Conservation (phyloP, 2,329 filamentous ascomycete species). For the Cyphellophora attinorum region DNA sequence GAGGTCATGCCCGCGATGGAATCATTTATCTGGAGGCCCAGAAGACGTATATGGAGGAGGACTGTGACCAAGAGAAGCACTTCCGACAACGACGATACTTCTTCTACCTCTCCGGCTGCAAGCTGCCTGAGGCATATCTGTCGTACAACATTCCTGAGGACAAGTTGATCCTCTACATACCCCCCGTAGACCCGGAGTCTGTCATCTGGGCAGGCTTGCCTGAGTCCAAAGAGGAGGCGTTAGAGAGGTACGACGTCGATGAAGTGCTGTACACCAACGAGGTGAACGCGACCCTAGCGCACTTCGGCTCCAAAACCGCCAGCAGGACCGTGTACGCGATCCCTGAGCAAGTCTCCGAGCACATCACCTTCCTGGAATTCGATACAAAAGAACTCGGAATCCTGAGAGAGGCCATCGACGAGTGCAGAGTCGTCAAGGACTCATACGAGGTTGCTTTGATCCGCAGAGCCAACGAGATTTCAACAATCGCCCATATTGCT, state of each 20-base stretch:
- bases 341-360: slow-evolving; percentile 62
- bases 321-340: slow-evolving; percentile 63
- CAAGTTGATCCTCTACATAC: slow-evolving; percentile 79
- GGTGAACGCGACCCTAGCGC: slow-evolving; percentile 62
- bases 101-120: slow-evolving; percentile 85
- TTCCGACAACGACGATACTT: slow-evolving; percentile 89
- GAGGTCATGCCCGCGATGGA: slow-evolving; percentile 55
- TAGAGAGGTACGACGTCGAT: slow-evolving; percentile 72
- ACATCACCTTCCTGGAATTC: slow-evolving; percentile 63
- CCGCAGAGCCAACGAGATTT: slow-evolving; percentile 69
- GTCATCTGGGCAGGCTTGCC: slow-evolving; percentile 93
- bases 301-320: slow-evolving; percentile 27
- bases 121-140: slow-evolving; percentile 68
- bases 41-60: slow-evolving; percentile 71
- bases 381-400: slow-evolving; percentile 50
- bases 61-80: slow-evolving; percentile 73
- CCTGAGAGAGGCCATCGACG: slow-evolving; percentile 66
- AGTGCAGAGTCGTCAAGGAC: slow-evolving; percentile 72
- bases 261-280: slow-evolving; percentile 62
- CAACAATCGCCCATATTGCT: slow-evolving; percentile 63
- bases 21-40: slow-evolving; percentile 84
- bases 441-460: slow-evolving; percentile 78
- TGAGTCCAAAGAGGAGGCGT: slow-evolving; percentile 63
- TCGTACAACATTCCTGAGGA: slow-evolving; percentile 68
- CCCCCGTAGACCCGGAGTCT: slow-evolving; percentile 72